Evolutionary conservation across 2,329 filamentous ascomycete genomes (phyloP), one percentile per base, ranked within the genome.

Genomic region (Hypoxylon sp.): DNA sequence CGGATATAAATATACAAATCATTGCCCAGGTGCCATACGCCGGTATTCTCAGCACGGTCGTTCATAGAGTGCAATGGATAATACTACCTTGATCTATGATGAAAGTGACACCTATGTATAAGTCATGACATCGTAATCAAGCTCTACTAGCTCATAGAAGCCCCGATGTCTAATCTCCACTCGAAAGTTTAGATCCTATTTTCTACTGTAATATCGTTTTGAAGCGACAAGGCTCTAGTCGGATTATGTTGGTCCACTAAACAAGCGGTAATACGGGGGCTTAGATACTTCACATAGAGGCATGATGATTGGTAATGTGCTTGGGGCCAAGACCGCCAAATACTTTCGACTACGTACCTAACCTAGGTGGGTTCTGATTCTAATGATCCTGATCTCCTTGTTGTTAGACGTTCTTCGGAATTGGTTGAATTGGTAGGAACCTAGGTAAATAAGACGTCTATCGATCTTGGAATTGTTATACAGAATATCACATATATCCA

Each of bases 401-500:
- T 31, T 31, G 29, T 6, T 29, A 29, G 29, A 31, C 29, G 8
- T 31, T 8, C 3, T 26, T 6, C 29, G 8, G 29, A 31, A 31
- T 31, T 31, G 29, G 29, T 31, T 31, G 29, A 8, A 26, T 6
- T 26, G 5, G 26, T 26, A 26, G 29, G 29, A 8, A 31, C 29
- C 29, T 9, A 29, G 3, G 26, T 29, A 26, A 6, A 8, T 31
- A 9, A 31, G 29, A 31, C 29, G 29, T 44, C 52, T 54, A 54
- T 54, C 26, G 3, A 29, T 54, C 17, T 46, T 17, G 14, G n/a
- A 17, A 17, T 9, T 61, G 47, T 53, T 58, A 42, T 67, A 63
- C 59, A 63, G 22, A 37, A 56, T 53, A 61, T 64, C 22, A 56
- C 17, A 44, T 19, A 17, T 54, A 58, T 31, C 54, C 14, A 22